Evolutionary conservation across 805 yeast species (phyloP).

Genomic region (Kluyveromyces wickerhamii): DNA sequence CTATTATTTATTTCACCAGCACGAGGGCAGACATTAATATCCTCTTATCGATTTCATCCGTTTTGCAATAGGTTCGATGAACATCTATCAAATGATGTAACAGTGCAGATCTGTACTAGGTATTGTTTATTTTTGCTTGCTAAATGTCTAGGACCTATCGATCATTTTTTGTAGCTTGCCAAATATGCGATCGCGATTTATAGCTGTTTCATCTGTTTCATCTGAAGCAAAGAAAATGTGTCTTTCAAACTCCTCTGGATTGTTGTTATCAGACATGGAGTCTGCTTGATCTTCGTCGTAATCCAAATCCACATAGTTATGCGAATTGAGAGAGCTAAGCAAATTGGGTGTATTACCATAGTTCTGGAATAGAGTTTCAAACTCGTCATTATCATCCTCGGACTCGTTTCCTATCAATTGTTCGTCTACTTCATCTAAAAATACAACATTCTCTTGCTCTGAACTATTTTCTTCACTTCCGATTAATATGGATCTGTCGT

Average conservation of each 20-base stretch:
- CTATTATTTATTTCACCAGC: too few relatives aligned
- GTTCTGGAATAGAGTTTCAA: constrained; percentile 15
- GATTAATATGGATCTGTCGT: constrained; percentile 34
- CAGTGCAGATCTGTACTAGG: too few relatives aligned
- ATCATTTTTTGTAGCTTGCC: constrained; percentile 50
- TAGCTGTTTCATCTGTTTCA: constrained; percentile 51
- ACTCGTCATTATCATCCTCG: constrained; percentile 7
- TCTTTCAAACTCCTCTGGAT: constrained; percentile 22
- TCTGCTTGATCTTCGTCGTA: constrained; percentile 10
- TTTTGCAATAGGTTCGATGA: too few relatives aligned
- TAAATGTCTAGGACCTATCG: constrained; percentile 26
- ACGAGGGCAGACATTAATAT: too few relatives aligned
- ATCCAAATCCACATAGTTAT: constrained; percentile 30
- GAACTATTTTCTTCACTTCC: constrained; percentile 32
- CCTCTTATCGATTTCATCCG: too few relatives aligned
- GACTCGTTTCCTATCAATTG: background rate
- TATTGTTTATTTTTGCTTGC: too few relatives aligned
- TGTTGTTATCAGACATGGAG: background rate
- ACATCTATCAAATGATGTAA: too few relatives aligned
- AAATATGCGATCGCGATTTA: constrained; percentile 56
- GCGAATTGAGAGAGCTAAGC: constrained; percentile 16
- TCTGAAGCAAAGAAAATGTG: constrained; percentile 52
- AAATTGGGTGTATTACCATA: constrained; percentile 19
- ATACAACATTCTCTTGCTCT: constrained; percentile 29
- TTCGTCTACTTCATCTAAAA: background rate